A percentile compares a stretch with the other conserved stretches of the same genome.
These are phyloP conservation scores for Diutina rugosa DNA, from an alignment of 1,139 yeast species.

Conservation along the genomic window DNA sequence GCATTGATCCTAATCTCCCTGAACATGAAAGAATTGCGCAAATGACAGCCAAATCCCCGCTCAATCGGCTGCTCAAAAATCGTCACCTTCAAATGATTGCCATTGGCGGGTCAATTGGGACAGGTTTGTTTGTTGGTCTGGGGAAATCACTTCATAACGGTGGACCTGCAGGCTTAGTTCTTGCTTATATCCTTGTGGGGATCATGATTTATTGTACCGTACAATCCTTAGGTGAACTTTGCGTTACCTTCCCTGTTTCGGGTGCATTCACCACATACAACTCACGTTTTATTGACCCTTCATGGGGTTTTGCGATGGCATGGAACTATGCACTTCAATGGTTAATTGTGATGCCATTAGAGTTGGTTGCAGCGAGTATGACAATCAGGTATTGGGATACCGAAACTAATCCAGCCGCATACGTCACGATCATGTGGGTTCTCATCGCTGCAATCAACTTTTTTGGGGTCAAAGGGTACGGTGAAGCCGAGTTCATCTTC, in stretches of 20 bases:
- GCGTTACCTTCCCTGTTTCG: constrained; percentile 2
- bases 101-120: constrained; percentile 82
- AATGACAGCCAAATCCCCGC: constrained; percentile 57
- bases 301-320: constrained; percentile 3
- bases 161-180: neutral
- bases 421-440: constrained; percentile 30
- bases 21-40: constrained; percentile 60
- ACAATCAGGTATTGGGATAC: constrained; percentile 36
- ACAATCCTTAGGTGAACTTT: constrained; percentile 1
- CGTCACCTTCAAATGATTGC: constrained; percentile 77
- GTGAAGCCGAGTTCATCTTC: constrained; percentile 30
- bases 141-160: constrained; percentile 8
- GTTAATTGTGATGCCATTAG: constrained; percentile 65
- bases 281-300: constrained; percentile 28
- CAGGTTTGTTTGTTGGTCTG: constrained; percentile 18
- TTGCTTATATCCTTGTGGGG: constrained; percentile 2
- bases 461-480: constrained; percentile 33
- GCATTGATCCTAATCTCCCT: constrained; percentile 53
- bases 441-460: constrained; percentile 24
- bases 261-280: constrained; percentile 2
- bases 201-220: constrained; percentile 2
- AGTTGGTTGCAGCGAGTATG: constrained; percentile 66
- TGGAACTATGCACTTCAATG: constrained; percentile 45
- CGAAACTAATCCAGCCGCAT: constrained; percentile 24
- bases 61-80: constrained; percentile 46